These are phyloP conservation scores for Pseudozyma tsukubaensis DNA, from an alignment of 1,284 basidiomycete species.

Conservation along the genomic window DNA sequence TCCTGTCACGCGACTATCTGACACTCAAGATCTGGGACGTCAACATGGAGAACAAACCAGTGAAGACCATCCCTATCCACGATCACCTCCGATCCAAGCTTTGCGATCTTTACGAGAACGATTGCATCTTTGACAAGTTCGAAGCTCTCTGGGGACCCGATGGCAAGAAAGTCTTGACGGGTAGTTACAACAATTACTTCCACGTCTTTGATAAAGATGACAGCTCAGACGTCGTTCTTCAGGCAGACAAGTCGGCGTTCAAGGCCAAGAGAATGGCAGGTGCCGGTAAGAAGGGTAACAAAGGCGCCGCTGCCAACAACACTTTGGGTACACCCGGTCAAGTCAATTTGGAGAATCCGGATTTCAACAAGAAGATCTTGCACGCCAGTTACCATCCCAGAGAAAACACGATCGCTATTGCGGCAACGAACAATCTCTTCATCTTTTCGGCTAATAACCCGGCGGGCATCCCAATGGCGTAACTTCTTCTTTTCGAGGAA, in stretches of 20 bases:
- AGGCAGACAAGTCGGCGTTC: slow-evolving; percentile 99
- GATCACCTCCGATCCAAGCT: slow-evolving; percentile 97
- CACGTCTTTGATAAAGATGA: slow-evolving; percentile 97
- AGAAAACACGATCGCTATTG: slow-evolving; percentile 86
- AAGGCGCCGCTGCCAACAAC: slow-evolving; percentile 72
- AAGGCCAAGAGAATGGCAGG: slow-evolving; percentile 90
- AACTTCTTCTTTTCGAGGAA: too few species aligned
- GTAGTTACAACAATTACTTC: slow-evolving; percentile 99
- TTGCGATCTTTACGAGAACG: slow-evolving; percentile 99
- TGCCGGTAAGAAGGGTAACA: slow-evolving; percentile 78
- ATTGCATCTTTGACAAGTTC: slow-evolving; percentile 99
- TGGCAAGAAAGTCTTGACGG: slow-evolving; percentile 74
- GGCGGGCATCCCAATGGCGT: slow-evolving; percentile 50
- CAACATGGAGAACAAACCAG: slow-evolving; percentile 96
- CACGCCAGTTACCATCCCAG: slow-evolving; percentile 89
- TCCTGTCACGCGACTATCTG: slow-evolving; percentile 94
- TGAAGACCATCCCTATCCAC: slow-evolving; percentile 98
- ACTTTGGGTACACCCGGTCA: slow-evolving; percentile 75
- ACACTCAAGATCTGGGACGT: slow-evolving; percentile 99
- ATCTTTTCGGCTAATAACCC: slow-evolving; percentile 72
- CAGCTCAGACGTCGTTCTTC: slow-evolving; percentile 88
- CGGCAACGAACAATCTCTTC: slow-evolving; percentile 71
- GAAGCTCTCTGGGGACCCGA: slow-evolving; percentile 71
- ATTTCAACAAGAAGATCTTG: slow-evolving; percentile 97
- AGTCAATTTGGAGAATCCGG: slow-evolving; percentile 66